Base-by-base conservation (phyloP, 345 rosid species). In the Rhodomyrtus tomentosa region DNA sequence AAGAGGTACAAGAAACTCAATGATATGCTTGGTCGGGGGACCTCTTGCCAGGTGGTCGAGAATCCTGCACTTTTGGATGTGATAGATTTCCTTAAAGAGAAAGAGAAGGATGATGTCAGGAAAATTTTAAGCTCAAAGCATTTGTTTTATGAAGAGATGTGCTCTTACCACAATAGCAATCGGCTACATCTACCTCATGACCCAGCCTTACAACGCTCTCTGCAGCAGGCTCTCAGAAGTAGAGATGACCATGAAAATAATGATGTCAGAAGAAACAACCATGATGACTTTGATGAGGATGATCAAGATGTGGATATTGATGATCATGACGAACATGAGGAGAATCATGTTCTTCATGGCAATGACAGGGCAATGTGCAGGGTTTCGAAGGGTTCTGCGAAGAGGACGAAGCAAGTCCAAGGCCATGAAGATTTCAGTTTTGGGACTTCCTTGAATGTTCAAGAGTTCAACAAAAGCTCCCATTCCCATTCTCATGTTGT, bases 131-230 rank as follows among this genome's bases (percentile, higher is more conserved):
- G 93, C 89, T 95, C 98, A 6, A 95, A 94, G 84, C 98, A 96
- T 89, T 93, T 96, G 36, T 96, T 95, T 89, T 96, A 96, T 25
- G 98, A 96, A 85, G 99, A 96, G 91, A 96, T 96, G 98, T 95
- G 99, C 87, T 95, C 99, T 55, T 95, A 95, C 79, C 98, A 96
- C 53, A 95, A 96, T 56, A 92, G 95, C 73, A 95, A 96, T 56
- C 90, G 95, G 55, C 88, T 96, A 90, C 98, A 93, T 92, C 91
- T 96, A 85, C 99, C 98, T 88, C 98, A 93, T 90, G 99, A 95
- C 85, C 92, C 88, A 16, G 95, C 93, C 18, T 87, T 96, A 93
- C 98, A 94, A 90, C 93, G 90, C 80, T 94, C 98, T 38, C 85
- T 94, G 24, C 95, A 92, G 85, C 80, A 91, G 87, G 95, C 98